These are phyloP conservation scores for Diplocarpon rosae DNA, from an alignment of 2,329 filamentous ascomycete species.

Conservation along the genomic window DNA sequence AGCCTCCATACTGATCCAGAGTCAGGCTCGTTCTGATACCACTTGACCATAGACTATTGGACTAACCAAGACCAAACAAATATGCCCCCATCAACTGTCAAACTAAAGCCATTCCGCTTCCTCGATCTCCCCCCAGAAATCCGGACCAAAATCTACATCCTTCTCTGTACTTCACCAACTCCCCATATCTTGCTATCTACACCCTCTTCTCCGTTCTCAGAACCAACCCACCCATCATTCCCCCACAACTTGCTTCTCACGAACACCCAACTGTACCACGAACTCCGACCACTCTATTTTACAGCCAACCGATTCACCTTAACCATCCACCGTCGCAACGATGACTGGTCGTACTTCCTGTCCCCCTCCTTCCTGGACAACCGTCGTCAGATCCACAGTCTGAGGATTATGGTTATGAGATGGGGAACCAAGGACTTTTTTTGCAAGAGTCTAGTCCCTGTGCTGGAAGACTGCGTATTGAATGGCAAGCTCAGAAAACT, in stretches of 20 bases:
- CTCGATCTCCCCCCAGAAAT: constrained; percentile 24
- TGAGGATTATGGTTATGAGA: constrained; percentile 12
- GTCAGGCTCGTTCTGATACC: no score
- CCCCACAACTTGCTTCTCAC: constrained; percentile 21
- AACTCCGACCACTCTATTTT: constrained; percentile 22
- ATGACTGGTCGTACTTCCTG: constrained; percentile 13
- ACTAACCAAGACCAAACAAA: no score
- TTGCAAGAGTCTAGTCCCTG: constrained; percentile 8
- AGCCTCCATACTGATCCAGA: no score
- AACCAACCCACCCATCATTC: constrained; percentile 5
- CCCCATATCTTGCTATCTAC: constrained; percentile 2
- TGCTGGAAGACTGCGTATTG: constrained; percentile 20
- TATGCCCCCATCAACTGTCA: neutral
- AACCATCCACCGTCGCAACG: constrained; percentile 11
- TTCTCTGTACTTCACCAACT: constrained; percentile 7
- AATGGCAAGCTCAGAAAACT: constrained; percentile 21
- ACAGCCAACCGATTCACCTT: constrained; percentile 19
- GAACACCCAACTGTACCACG: constrained; percentile 20
- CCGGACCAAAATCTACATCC: constrained; percentile 20
- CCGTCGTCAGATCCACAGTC: constrained; percentile 12
- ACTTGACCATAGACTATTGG: no score
- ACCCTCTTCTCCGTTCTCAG: neutral
- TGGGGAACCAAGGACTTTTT: constrained; percentile 22
- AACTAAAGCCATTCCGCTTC: constrained; percentile 15
- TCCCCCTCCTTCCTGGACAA: constrained; percentile 12